Base-by-base conservation (phyloP, 345 rosid genomes). In the Lumnitzera racemosa region DNA sequence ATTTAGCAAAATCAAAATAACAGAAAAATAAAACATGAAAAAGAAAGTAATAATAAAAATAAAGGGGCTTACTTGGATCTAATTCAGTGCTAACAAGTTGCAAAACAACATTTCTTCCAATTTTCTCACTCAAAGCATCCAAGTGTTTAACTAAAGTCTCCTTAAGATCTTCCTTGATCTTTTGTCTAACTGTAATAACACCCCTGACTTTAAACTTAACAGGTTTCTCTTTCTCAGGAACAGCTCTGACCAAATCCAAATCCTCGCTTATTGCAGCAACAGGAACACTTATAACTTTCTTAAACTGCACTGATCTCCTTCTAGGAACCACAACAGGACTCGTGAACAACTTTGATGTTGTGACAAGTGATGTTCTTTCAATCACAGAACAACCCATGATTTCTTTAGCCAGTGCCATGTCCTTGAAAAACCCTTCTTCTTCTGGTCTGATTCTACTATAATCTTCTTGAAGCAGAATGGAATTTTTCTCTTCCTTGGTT, bases 51-150 rank as follows among this genome's bases (percentile, higher is more conserved):
- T 29, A 10, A 49, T 48, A 14, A 31, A 11, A 41, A 13, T 12
- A 25, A 52, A n/a, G 20, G 55, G 15, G 66, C 90, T 86, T 82
- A 95, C 99, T 95, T 25, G 92, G 95, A 78, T 94, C 96, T 70
- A 83, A 41, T 59, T 90, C 83, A 3, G 80, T 84, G 75, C 96
- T 86, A 58, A 90, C 62, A 59, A 94, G 95, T 82, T 88, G 83
- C 80, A 94, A 76, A 15, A 82, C 88, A 24, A 94, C 88, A 62
- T 86, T 94, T 72, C 87, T 70, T 20, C 99, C 97, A 59, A 94
- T 75, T 69, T 66, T 80, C 49, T 94, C 99, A 25, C 89, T 71
- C 11, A 88, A 62, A 61, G 87, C 77, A 71, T 94, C 97, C 54
- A 83, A 73, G 23, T 82, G 92, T 63, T 85, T 90, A 13, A 85